Evolutionary conservation across 2,329 filamentous ascomycete genomes (phyloP), one percentile per base, ranked within the genome.

Genomic region (Lachnellula suecica): DNA sequence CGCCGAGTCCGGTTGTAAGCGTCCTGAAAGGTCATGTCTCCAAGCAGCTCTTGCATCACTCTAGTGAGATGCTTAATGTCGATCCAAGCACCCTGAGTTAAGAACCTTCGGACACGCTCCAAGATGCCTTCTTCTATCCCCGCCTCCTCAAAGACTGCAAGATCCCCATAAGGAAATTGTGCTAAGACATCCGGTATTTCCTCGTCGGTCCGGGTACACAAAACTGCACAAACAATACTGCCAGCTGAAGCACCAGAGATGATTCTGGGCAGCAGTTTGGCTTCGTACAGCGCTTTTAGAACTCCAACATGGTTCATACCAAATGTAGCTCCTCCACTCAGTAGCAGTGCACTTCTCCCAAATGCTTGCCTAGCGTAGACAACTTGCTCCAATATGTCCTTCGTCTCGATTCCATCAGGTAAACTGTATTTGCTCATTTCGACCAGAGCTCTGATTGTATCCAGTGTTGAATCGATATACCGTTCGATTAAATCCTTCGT

Each of bases 1-100:
- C 91, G 83, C 24, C 91, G 83, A 0, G 92, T 96, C n/a, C 91
- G 86, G 67, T 96, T 96, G 73, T 97, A 97, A 1, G 91, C 91
- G 71, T 97, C 93, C 65, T 93, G 89, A 62, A 97, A 97, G 0
- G 93, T 97, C 63, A 96, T 87, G 63, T 97, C 89, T 34, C 91
- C 91, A 7, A 96, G 78, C 64, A 94, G 75, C 27, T 78, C 78
- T 49, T 83, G 82, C 89, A 97, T 94, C 5, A 96, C 91, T 43
- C 86, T 79, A 2, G 83, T 86, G 44, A 97, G 74, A 68, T 96
- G 85, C 22, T 82, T 81, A 62, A 95, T 95, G 65, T 97, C 91
- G 57, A 92, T 89, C 74, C 93, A 87, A 42, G 85, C 87, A 1
- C 91, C 90, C 61, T 89, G 82, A n/a, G 89, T 95, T 29, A 95